phyloP scores from a whole-genome alignment of 495 filamentous ascomycete genomes.

The Aspergillus incahuasiensis region DNA sequence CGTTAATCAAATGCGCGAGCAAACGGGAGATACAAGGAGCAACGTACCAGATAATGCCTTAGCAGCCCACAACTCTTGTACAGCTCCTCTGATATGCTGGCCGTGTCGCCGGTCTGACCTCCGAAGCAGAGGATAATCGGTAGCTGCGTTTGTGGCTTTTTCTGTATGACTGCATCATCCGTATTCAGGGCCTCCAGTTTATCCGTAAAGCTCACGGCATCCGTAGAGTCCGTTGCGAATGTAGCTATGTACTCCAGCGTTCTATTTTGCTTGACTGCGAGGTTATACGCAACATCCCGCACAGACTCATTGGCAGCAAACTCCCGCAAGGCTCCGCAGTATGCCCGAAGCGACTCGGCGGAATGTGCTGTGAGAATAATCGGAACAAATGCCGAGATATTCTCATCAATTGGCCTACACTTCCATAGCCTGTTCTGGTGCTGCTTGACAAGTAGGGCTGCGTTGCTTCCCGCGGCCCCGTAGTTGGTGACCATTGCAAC shows the following conservation, averaged over 20 bases:
- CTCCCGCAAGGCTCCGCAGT: constrained; percentile 11
- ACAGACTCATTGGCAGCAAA: neutral
- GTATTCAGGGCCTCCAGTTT: too few species aligned
- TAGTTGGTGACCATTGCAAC: constrained; percentile 46
- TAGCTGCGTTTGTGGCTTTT: neutral
- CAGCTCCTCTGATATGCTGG: constrained; percentile 21
- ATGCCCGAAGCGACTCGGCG: constrained; percentile 4
- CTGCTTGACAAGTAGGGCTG: constrained; percentile 35
- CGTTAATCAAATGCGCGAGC: too few species aligned
- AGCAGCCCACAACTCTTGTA: constrained; percentile 27
- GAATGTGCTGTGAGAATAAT: constrained; percentile 18
- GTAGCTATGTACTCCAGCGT: constrained; percentile 6
- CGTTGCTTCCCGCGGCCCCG: constrained; percentile 47
- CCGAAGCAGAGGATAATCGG: constrained; percentile 31
- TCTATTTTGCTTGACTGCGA: constrained; percentile 18
- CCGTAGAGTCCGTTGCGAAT: neutral
- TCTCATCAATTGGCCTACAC: neutral
- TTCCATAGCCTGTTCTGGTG: neutral
- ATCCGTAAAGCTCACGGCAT: too few species aligned
- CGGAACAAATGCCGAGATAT: neutral
- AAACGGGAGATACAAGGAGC: too few species aligned
- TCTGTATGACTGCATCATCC: too few species aligned
- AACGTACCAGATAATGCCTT: too few species aligned
- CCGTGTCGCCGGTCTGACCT: constrained; percentile 24
- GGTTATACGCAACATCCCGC: constrained; percentile 14